Evolutionary conservation across 495 filamentous ascomycete species (phyloP), one percentile per base, ranked within the genome.

Genomic region (Daldinia caldariorum): DNA sequence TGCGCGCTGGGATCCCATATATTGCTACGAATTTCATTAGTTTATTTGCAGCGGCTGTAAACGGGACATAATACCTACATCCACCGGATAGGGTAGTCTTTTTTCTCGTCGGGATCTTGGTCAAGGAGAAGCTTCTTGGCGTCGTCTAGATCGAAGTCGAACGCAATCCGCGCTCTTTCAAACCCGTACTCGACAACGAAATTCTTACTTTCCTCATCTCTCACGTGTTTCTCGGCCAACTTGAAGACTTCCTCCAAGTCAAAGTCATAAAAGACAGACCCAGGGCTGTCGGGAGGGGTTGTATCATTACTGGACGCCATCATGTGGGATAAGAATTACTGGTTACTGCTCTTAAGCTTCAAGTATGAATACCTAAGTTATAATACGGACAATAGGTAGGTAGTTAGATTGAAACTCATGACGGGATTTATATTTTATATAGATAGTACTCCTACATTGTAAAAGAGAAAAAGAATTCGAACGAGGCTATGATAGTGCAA

Each of bases 181-280:
- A 84, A 83, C 34, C 89, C 88, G 77, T 93, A 93, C 59, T 93
- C 89, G 13, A 94, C 80, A 18, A 90, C 86, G 71, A 94, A 93
- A 69, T 90, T 92, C 12, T 63, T 75, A 4, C 86, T 87, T 3
- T 75, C 63, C 18, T 76, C 65, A n/a, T 81, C 69, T 37, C 76
- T 56, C 1, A 85, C 75, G 16, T 76, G 73, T 5, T 66, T 45
- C 59, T 83, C 72, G 47, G 80, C 80, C 6, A 74, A 34, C 16
- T 72, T 35, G 70, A 89, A 89, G 60, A 86, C 77, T 0, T 66
- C 66, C 5, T 72, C 59, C 39, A 85, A 76, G 69, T 91, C 89
- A 41, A 90, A 88, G 72, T 89, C 78, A 12, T 79, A 65, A 69
- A 91, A 89, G 45, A 72, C 69, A 9, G 20, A 78, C 66, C 50